These are phyloP conservation scores for Xylariaceae sp. DNA, from an alignment of 2,329 filamentous ascomycete genomes.

Conservation along the genomic window DNA sequence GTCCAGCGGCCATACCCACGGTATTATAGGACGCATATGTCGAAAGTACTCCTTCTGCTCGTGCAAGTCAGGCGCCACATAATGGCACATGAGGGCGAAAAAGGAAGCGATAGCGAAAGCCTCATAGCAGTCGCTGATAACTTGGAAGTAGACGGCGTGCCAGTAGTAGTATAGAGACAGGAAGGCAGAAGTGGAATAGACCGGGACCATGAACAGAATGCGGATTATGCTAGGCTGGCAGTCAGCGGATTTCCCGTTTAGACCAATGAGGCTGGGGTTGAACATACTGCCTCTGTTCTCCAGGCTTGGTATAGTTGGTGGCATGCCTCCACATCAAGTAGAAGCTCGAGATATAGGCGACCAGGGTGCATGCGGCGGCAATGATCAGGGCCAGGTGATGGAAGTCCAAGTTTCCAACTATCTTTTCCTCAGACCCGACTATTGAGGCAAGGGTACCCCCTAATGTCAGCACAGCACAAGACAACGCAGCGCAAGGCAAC, in stretches of 20 bases:
- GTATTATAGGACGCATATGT: conserved; percentile 62
- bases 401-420: conserved; percentile 55
- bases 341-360: conserved; percentile 56
- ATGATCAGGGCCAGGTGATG: conserved; percentile 58
- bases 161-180: conserved; percentile 75
- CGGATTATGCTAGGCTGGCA: conserved; percentile 64
- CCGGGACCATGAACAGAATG: conserved; percentile 84
- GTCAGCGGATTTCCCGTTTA: conserved; percentile 41
- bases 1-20: conserved; percentile 75
- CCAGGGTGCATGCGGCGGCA: conserved; percentile 49
- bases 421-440: conserved; percentile 52
- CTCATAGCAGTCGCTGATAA: conserved; percentile 84
- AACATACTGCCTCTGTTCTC: conserved; percentile 57
- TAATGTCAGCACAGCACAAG: conserved; percentile 29
- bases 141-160: conserved; percentile 78
- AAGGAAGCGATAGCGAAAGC: conserved; percentile 87
- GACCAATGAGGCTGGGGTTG: conserved; percentile 23
- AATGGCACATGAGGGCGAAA: conserved; percentile 81
- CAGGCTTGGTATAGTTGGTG: conserved; percentile 61
- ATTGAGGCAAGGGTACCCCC: conserved; percentile 10
- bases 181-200: conserved; percentile 76
- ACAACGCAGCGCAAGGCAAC: neutral
- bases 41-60: conserved; percentile 83
- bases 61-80: conserved; percentile 76
- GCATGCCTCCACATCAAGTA: conserved; percentile 63